Evolutionary conservation across 164 flowering plant species (phyloP), one percentile per base, ranked within the genome.

Genomic region (Magnolia officinalis): DNA sequence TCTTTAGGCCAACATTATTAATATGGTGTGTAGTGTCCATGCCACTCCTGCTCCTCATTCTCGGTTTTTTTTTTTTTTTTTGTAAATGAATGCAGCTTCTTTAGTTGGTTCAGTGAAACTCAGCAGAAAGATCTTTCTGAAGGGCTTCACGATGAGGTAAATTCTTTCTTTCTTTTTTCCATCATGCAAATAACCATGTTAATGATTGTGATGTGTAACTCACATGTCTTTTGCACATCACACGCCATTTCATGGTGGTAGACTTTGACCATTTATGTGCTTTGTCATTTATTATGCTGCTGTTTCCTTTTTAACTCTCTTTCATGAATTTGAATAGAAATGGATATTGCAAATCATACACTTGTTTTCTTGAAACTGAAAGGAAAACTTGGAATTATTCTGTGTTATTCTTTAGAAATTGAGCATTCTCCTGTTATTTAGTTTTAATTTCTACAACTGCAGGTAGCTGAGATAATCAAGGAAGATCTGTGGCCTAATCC

Each of bases 401-500:
- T 29, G 10, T 68, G 18, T 31, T 13, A 14, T 16, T 31, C 71
- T 65, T 29, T 11, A n/a, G 13, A 20, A 10, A 24, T 8, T 64
- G 20, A 24, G 2, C 74, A 58, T 26, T 49, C 16, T 63, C 65
- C 45, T 50, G 18, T 50, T 61, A 59, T 61, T 73, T 74, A 50
- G 8, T n/a, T 20, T 71, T 71, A 20, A n/a, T 26, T 13, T 75
- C 50, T 74, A 29, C 50, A 52, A 50, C 69, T 75, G 81, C 82
- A 87, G 90, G 86, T 87, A 55, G 90, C 86, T 26, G 90, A 87
- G 72, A 76, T 87, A 72, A 86, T 87, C 49, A 87, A 83, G 85
- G 90, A 87, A 74, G 90, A 87, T 71, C 72, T 87, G 59, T 87
- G 90, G 90, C 86, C 88, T 49, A 84, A 87, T 75, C 90, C 90